Conservation (phyloP, 2,329 filamentous ascomycete genomes). For the Trematosphaeria pertusa region DNA sequence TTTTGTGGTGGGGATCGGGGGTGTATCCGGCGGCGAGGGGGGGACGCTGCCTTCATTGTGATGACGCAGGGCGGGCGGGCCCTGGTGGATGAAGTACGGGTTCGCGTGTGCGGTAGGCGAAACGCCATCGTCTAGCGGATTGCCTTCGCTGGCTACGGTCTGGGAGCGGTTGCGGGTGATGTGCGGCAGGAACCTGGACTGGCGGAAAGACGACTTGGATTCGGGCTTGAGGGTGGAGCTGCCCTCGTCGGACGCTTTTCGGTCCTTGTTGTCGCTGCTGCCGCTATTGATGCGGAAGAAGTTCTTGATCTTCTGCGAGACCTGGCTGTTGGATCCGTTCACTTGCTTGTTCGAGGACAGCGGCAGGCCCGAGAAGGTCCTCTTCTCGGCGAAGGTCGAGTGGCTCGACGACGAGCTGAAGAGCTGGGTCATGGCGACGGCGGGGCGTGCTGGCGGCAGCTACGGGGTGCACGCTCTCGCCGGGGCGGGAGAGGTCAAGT, state of each 20-base stretch:
- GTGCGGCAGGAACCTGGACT: slow-evolving; percentile 87
- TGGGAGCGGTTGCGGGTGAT: slow-evolving; percentile 87
- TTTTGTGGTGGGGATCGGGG: slow-evolving; percentile 67
- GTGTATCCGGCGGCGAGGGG: slow-evolving; percentile 90
- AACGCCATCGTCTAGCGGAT: slow-evolving; percentile 84
- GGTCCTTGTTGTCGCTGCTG: slow-evolving; percentile 53
- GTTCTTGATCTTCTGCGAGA: slow-evolving; percentile 71
- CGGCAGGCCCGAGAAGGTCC: slow-evolving; percentile 56
- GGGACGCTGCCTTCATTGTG: slow-evolving; percentile 94
- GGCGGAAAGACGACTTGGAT: slow-evolving; percentile 73
- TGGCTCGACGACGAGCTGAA: slow-evolving; percentile 49
- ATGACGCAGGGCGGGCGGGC: slow-evolving; percentile 89
- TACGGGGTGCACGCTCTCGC: slow-evolving; percentile 11
- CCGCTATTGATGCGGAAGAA: slow-evolving; percentile 72
- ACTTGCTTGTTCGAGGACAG: slow-evolving; percentile 56
- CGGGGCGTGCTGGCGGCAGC: slow-evolving; percentile 3
- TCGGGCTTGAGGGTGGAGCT: slow-evolving; percentile 61
- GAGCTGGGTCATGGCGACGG: slow-evolving; percentile 50
- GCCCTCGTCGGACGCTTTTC: slow-evolving; percentile 48
- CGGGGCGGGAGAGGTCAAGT: slow-evolving; percentile 15
- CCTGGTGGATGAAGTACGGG: slow-evolving; percentile 96
- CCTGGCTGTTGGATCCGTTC: slow-evolving; percentile 59
- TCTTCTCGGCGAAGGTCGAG: slow-evolving; percentile 53
- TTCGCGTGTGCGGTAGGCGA: slow-evolving; percentile 95
- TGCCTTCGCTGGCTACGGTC: slow-evolving; percentile 91